Evolutionary conservation across 1,284 basidiomycete species (phyloP), one percentile per base, ranked within the genome.

Genomic region (Earliella scabrosa): DNA sequence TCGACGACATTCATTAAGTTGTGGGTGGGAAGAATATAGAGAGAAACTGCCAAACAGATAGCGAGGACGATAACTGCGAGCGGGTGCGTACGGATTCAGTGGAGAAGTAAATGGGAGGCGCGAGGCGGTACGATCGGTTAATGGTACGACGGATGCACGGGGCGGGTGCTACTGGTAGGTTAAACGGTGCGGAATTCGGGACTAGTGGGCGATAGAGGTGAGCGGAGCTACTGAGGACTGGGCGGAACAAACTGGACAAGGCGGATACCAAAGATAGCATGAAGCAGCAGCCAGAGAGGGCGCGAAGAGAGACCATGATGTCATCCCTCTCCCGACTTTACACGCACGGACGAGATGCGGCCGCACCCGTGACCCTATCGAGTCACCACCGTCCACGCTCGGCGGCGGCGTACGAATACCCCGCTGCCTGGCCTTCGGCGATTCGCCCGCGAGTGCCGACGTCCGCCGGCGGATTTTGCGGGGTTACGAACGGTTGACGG

Each of bases 61-160:
- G 53, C 52, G 45, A 58, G n/a, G 16, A 55, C 40, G 45, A 59
- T 27, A 49, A 43, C 40, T 51, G 24, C 50, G 50, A 45, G 26
- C 18, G 29, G 29, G 20, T 8, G 31, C n/a, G n/a, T n/a, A n/a
- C n/a, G n/a, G n/a, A n/a, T n/a, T n/a, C n/a, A n/a, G n/a, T n/a
- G n/a, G n/a, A 34, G 29, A 18, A 27, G 35, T 34, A 16, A 47
- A 10, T 23, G 39, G 35, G 24, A n/a, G 29, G 31, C n/a, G n/a
- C n/a, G n/a, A n/a, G n/a, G n/a, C n/a, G n/a, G n/a, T n/a, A n/a
- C n/a, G n/a, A n/a, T n/a, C n/a, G n/a, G n/a, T n/a, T n/a, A n/a
- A n/a, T n/a, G n/a, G n/a, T n/a, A n/a, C n/a, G n/a, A 24, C 32
- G 16, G 9, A 38, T 38, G 36, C 18, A 38, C 7, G n/a, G 29